phyloP scores from a whole-genome alignment of 179 eudicot species.

The Vitellaria paradoxa region DNA sequence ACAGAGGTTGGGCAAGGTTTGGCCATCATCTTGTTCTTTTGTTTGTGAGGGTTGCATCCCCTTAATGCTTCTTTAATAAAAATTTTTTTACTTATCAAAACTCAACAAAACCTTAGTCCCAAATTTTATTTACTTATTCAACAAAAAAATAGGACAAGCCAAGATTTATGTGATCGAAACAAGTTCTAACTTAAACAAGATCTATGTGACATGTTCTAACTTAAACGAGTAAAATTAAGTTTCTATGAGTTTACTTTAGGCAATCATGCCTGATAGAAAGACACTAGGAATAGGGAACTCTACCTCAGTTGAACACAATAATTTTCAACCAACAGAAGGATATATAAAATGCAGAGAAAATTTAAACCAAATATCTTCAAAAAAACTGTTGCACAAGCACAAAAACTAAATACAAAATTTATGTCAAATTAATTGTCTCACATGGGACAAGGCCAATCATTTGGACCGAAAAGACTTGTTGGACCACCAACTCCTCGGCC shows the following conservation, averaged over 20 bases:
- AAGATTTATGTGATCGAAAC: neutral
- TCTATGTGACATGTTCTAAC: too few relatives aligned
- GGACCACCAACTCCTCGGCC: conserved; percentile 64
- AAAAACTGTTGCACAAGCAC: neutral
- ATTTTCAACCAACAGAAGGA: neutral
- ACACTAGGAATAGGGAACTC: neutral
- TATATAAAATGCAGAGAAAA: neutral
- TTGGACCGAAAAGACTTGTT: conserved; percentile 92
- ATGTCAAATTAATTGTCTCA: conserved; percentile 34
- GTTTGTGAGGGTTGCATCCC: too few relatives aligned
- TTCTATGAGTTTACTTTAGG: neutral
- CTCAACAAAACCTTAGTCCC: too few relatives aligned
- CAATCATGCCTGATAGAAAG: neutral
- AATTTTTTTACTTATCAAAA: too few relatives aligned
- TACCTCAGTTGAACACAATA: neutral
- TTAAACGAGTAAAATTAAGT: neutral
- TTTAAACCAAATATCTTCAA: neutral
- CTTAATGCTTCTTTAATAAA: too few relatives aligned
- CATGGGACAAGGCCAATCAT: conserved; percentile 99
- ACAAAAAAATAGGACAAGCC: neutral
- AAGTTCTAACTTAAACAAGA: neutral
- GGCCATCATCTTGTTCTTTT: too few relatives aligned
- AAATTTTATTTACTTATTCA: too few relatives aligned
- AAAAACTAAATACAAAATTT: too few relatives aligned
- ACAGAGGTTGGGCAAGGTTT: too few relatives aligned